These are phyloP conservation scores for Aspergillus steynii DNA, from an alignment of 495 filamentous ascomycete genomes.

Conservation along the genomic window DNA sequence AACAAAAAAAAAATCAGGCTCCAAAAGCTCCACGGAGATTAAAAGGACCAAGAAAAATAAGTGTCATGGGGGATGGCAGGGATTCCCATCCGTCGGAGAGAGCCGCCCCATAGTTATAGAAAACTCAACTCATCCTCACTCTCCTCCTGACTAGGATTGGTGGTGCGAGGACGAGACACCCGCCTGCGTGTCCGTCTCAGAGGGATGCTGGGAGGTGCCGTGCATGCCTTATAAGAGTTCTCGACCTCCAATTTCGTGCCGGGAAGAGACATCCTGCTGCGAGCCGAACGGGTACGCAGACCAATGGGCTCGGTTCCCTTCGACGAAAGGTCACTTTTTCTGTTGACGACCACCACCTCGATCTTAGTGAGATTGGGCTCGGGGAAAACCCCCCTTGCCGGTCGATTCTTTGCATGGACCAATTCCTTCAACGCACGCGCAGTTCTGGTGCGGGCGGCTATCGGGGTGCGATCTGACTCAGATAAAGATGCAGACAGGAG, in stretches of 20 bases:
- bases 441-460: conserved; percentile 25
- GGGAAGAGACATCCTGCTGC: conserved; percentile 4
- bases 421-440: conserved; percentile 24
- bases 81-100: neutral
- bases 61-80: neutral
- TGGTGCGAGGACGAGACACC: conserved; percentile 24
- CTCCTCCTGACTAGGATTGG: conserved; percentile 28
- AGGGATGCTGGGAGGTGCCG: neutral
- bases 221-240: neutral
- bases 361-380: conserved; percentile 21
- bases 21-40: neutral
- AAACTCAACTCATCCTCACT: conserved; percentile 51
- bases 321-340: conserved; percentile 12
- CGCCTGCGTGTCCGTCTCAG: conserved; percentile 7
- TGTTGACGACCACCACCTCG: conserved; percentile 43
- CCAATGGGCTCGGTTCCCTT: conserved; percentile 2
- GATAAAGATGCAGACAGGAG: conserved; percentile 1
- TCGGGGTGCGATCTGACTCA: conserved; percentile 16
- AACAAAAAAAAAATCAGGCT: neutral
- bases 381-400: neutral
- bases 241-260: neutral
- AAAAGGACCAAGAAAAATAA: conserved; percentile 7
- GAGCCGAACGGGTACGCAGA: conserved; percentile 7
- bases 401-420: conserved; percentile 14
- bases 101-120: conserved; percentile 23